These are phyloP conservation scores for Saksenaea oblongispora DNA, from an alignment of 371 early-diverging fungal species.

Conservation along the genomic window DNA sequence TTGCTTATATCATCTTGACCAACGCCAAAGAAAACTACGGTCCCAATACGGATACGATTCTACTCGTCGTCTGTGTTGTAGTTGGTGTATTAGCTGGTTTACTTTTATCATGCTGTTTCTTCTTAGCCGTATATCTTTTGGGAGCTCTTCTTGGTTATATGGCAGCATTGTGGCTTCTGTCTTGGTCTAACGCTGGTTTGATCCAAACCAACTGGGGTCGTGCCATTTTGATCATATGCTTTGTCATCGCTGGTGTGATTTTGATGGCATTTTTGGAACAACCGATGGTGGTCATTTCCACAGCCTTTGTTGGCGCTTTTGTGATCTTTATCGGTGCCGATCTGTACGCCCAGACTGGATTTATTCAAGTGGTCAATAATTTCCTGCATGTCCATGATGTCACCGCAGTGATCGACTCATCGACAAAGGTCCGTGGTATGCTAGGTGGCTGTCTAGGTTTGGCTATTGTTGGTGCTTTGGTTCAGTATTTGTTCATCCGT, in stretches of 20 bases:
- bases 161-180: slow-evolving; percentile 57
- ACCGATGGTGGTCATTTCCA: slow-evolving; percentile 52
- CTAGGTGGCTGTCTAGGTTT: slow-evolving; percentile 55
- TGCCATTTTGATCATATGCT: slow-evolving; percentile 53
- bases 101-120: slow-evolving; percentile 58
- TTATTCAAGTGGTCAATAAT: slow-evolving; percentile 35
- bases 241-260: slow-evolving; percentile 48
- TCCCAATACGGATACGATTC: slow-evolving; percentile 46
- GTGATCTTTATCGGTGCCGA: slow-evolving; percentile 59
- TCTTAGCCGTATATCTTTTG: slow-evolving; percentile 58
- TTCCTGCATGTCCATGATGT: slow-evolving; percentile 33
- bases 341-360: slow-evolving; percentile 56
- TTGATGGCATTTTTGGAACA: slow-evolving; percentile 57
- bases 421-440: slow-evolving; percentile 54
- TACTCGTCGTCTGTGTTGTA: slow-evolving; percentile 53
- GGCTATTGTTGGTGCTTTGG: slow-evolving; percentile 50
- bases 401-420: slow-evolving; percentile 23
- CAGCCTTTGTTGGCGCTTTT: slow-evolving; percentile 59
- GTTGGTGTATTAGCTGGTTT: slow-evolving; percentile 56
- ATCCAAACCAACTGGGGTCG: slow-evolving; percentile 56
- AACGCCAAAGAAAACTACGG: slow-evolving; percentile 54
- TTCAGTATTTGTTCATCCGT: slow-evolving; percentile 48
- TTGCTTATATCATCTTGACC: slow-evolving; percentile 55
- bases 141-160: slow-evolving; percentile 62
- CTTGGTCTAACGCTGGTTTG: slow-evolving; percentile 51